phyloP scores from a whole-genome alignment of 2,329 filamentous ascomycete species.

The Trichoderma brevicompactum region DNA sequence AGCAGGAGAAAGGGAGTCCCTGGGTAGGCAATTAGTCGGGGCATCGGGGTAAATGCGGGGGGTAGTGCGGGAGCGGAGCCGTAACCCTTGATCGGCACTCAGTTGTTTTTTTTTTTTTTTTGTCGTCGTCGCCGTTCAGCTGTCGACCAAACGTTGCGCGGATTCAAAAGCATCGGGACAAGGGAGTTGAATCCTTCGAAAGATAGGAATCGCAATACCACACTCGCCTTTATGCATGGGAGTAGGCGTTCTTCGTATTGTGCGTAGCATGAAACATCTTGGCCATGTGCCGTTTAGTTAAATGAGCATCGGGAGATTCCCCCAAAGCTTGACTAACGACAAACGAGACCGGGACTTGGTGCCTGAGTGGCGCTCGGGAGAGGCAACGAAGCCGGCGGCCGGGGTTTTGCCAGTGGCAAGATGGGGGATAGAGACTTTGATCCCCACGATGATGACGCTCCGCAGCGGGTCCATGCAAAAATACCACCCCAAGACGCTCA shows the following conservation, averaged over 20 bases:
- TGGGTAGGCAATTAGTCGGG: conserved; percentile 1
- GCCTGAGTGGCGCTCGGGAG: conserved; percentile 28
- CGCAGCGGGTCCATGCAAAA: conserved; percentile 24
- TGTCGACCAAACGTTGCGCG: not conserved
- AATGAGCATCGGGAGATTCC: conserved; percentile 17
- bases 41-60: conserved; percentile 25
- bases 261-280: not conserved
- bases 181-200: not conserved
- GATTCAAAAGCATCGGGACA: not conserved
- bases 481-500: conserved; percentile 22
- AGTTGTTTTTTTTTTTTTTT: not conserved
- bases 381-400: conserved; percentile 19
- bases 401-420: conserved; percentile 9
- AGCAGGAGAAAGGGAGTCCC: not conserved
- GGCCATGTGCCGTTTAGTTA: conserved; percentile 4
- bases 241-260: not conserved
- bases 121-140: too few species aligned
- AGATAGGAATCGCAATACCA: not conserved
- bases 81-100: conserved; percentile 18
- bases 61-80: conserved; percentile 22
- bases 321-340: conserved; percentile 19
- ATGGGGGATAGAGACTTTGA: conserved; percentile 7
- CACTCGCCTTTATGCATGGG: too few species aligned
- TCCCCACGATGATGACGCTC: conserved; percentile 28
- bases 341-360: conserved; percentile 25